These are phyloP conservation scores for Colletotrichum gloeosporioides DNA, from an alignment of 2,329 filamentous ascomycete genomes.

Conservation along the genomic window DNA sequence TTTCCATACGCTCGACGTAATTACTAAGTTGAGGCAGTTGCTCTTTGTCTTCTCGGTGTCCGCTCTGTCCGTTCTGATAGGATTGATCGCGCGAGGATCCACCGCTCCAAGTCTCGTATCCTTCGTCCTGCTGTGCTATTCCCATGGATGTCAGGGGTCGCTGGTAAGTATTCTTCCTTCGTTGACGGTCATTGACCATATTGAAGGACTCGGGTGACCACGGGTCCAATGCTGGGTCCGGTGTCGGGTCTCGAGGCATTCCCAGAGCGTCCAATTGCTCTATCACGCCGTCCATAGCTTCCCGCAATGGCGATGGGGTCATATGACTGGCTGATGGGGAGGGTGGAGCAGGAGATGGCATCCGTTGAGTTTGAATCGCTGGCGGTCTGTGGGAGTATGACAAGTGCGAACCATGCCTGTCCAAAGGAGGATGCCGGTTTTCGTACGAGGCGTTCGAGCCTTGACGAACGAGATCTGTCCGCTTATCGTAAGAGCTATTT, in stretches of 20 bases:
- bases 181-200: conserved; percentile 50
- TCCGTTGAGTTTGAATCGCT: conserved; percentile 59
- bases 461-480: conserved; percentile 29
- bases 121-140: conserved; percentile 65
- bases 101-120: conserved; percentile 64
- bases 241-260: conserved; percentile 59
- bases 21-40: conserved; percentile 77
- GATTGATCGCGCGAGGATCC: conserved; percentile 56
- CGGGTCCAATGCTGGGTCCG: conserved; percentile 67
- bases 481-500: conserved; percentile 45
- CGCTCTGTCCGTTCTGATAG: conserved; percentile 42
- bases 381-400: conserved; percentile 42
- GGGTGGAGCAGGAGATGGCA: conserved; percentile 68
- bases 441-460: conserved; percentile 37
- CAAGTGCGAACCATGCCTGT: conserved; percentile 43
- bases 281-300: conserved; percentile 98
- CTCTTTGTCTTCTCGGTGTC: conserved; percentile 51
- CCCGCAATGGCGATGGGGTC: conserved; percentile 89
- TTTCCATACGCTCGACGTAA: conserved; percentile 93
- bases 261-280: conserved; percentile 90
- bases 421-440: conserved; percentile 25
- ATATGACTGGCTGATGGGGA: conserved; percentile 71
- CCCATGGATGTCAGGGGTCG: conserved; percentile 79
- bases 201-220: conserved; percentile 94
- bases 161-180: conserved; percentile 33